Conservation (phyloP, 2,329 filamentous ascomycete genomes). For the Botrytis tulipae region DNA sequence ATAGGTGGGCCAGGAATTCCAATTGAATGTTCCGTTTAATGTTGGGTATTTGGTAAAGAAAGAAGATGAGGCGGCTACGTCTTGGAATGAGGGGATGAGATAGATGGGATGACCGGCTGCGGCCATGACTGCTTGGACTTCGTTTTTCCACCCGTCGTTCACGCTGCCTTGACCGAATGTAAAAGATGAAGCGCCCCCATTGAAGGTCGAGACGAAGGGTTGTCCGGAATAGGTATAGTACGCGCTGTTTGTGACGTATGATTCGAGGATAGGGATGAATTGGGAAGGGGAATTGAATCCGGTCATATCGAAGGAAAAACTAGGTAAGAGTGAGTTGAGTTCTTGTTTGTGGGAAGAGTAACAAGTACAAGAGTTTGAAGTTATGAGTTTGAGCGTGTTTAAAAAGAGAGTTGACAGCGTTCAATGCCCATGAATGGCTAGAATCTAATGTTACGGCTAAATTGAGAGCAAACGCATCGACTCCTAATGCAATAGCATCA, state of each 20-base stretch:
- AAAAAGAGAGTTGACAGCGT: slow-evolving; percentile 20
- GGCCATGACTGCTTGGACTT: slow-evolving; percentile 33
- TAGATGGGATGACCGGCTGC: slow-evolving; percentile 28
- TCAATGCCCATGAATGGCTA: slow-evolving; percentile 15
- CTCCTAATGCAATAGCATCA: slow-evolving; percentile 25
- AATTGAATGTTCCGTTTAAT: slow-evolving; percentile 25
- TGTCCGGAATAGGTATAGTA: slow-evolving; percentile 25
- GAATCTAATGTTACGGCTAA: slow-evolving; percentile 15
- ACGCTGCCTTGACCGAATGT: slow-evolving; percentile 32
- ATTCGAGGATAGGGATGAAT: slow-evolving; percentile 20
- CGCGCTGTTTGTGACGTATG: slow-evolving; percentile 20
- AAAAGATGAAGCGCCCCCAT: slow-evolving; percentile 24
- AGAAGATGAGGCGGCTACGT: slow-evolving; percentile 15
- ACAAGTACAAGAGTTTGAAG: slow-evolving; percentile 25
- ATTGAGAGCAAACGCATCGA: slow-evolving; percentile 26
- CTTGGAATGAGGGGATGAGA: slow-evolving; percentile 26
- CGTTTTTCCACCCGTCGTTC: slow-evolving; percentile 32
- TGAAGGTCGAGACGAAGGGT: slow-evolving; percentile 27
- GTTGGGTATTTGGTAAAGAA: slow-evolving; percentile 23
- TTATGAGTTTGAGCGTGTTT: slow-evolving; percentile 20
- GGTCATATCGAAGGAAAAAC: slow-evolving; percentile 29
- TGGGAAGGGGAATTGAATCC: slow-evolving; percentile 23
- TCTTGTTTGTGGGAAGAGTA: no score
- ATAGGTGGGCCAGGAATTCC: slow-evolving; percentile 26
- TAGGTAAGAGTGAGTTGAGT: background rate